Percentiles rank a stretch among this genome's conserved stretches.
These are phyloP conservation scores for Nidularia pulvinata DNA, from an alignment of 768 basidiomycete species.

Conservation along the genomic window DNA sequence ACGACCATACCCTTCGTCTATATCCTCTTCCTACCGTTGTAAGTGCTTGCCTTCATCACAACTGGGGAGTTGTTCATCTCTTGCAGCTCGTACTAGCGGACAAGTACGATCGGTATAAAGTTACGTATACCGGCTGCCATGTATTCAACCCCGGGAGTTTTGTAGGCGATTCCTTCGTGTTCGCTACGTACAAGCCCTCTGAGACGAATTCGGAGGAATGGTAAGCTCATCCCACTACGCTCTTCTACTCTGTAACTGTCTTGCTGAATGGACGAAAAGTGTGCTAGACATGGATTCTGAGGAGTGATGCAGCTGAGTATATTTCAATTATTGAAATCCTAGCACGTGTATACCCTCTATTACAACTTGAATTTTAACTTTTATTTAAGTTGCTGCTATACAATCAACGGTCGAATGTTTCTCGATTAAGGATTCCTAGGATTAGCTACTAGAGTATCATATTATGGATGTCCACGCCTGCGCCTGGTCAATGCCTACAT, in stretches of 20 bases:
- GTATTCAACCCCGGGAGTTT: slow-evolving; percentile 99
- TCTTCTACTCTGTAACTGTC: not conserved
- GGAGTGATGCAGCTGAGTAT: too few species aligned
- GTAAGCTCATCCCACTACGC: slow-evolving; percentile 28
- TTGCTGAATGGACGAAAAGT: slow-evolving; percentile 9
- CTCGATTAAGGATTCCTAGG: too few species aligned
- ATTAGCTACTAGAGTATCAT: too few species aligned
- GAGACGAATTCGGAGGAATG: slow-evolving; percentile 86
- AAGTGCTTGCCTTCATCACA: slow-evolving; percentile 20
- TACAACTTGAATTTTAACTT: too few species aligned
- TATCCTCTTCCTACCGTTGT: slow-evolving; percentile 96
- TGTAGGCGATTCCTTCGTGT: slow-evolving; percentile 77
- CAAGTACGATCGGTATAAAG: slow-evolving; percentile 93
- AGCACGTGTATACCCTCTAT: too few species aligned
- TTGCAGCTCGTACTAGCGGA: slow-evolving; percentile 88
- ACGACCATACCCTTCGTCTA: slow-evolving; percentile 88
- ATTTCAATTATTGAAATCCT: too few species aligned
- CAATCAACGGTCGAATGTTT: too few species aligned
- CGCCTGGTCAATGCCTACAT: too few species aligned
- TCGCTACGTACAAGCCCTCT: slow-evolving; percentile 90
- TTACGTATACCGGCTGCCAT: slow-evolving; percentile 98
- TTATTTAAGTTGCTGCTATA: too few species aligned
- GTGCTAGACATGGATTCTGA: slow-evolving; percentile 33
- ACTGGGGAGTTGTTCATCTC: slow-evolving; percentile 2
- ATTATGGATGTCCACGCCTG: too few species aligned